Evolutionary conservation across 1,139 yeast species (phyloP).

Genomic region (Yamadazyma spencermartinsiae): DNA sequence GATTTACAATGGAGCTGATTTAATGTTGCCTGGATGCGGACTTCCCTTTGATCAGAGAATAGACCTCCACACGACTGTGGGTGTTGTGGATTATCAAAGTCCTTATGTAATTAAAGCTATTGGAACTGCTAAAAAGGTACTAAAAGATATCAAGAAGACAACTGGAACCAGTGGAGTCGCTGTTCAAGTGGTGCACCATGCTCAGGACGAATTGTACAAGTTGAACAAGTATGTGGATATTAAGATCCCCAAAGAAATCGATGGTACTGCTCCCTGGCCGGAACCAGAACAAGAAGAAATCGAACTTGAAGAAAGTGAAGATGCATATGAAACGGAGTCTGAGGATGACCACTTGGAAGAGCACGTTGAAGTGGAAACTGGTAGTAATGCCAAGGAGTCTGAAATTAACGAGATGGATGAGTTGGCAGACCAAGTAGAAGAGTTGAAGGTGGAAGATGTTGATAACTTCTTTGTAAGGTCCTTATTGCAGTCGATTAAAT

Average conservation of each 20-base stretch:
- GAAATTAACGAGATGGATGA: slow-evolving; percentile 2
- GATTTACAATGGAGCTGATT: slow-evolving; percentile 75
- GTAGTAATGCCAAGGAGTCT: neutral
- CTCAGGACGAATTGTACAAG: slow-evolving; percentile 53
- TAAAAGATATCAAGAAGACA: slow-evolving; percentile 44
- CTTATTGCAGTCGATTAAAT: slow-evolving; percentile 64
- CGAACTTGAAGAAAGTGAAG: slow-evolving; percentile 4
- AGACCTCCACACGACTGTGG: slow-evolving; percentile 61
- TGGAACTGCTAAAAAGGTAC: slow-evolving; percentile 62
- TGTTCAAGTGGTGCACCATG: slow-evolving; percentile 56
- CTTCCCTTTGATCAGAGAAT: slow-evolving; percentile 66
- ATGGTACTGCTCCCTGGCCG: slow-evolving; percentile 21
- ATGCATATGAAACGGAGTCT: slow-evolving; percentile 9
- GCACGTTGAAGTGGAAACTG: slow-evolving; percentile 1
- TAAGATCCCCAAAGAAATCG: slow-evolving; percentile 38
- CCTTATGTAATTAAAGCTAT: slow-evolving; percentile 75
- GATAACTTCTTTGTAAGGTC: slow-evolving; percentile 76
- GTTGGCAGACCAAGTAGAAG: slow-evolving; percentile 11
- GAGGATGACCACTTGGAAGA: slow-evolving; percentile 14
- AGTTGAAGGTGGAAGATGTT: slow-evolving; percentile 63
- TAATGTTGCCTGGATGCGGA: slow-evolving; percentile 88
- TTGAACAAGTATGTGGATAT: slow-evolving; percentile 48
- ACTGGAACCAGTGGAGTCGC: slow-evolving; percentile 67
- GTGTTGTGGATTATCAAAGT: slow-evolving; percentile 58
- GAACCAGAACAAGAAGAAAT: slow-evolving; percentile 11